Base-by-base conservation (phyloP, 306 rosid genomes). In the Parietaria judaica region DNA sequence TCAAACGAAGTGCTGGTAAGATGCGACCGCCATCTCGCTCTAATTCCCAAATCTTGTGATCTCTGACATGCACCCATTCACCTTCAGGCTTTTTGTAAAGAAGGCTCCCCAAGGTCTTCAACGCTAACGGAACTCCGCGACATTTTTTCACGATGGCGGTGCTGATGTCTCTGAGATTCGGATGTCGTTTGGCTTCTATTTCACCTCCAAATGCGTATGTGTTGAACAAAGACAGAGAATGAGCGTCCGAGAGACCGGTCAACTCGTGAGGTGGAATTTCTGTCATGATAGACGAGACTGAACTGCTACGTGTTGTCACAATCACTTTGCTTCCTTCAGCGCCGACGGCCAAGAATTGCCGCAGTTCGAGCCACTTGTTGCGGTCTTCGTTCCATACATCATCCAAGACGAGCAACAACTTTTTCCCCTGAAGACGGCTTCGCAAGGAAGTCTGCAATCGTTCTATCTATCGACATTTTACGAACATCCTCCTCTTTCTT, bases 391-490 rank as follows among this genome's bases (percentile, higher is more conserved):
- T 52, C 56, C 36, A 52, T 34, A 17, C 56, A 52, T 52, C 36
- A 52, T 52, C 56, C 8, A 52, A 34, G 8, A 52, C 11, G 13
- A 52, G 56, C 11, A 52, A 34, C 8, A 6, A 52, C 56, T 34
- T 52, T 12, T 16, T 2, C 11, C 56, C 56, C 3, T 0, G 12
- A 35, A 35, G 34, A 55, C 11, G 10, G 41, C 14, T 55, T 55
- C 31, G 6, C n/a, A 55, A 55, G 59, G 6, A 65, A 8, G 0
- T 3, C 49, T 43, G 63, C 62, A 61, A 17, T 8, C 45, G 57
- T 12, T 54, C 67, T 5, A 61, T 54, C 67, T 5, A 61, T 9
- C 13, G 54, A 8, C 39, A 23, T 57, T 15, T 46, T 34, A 61
- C 31, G 51, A 1, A 11, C 0, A 17, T 55, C 59, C 7, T 55